Evolutionary conservation across 345 rosid genomes (phyloP).

Genomic region (Kernera saxatilis): DNA sequence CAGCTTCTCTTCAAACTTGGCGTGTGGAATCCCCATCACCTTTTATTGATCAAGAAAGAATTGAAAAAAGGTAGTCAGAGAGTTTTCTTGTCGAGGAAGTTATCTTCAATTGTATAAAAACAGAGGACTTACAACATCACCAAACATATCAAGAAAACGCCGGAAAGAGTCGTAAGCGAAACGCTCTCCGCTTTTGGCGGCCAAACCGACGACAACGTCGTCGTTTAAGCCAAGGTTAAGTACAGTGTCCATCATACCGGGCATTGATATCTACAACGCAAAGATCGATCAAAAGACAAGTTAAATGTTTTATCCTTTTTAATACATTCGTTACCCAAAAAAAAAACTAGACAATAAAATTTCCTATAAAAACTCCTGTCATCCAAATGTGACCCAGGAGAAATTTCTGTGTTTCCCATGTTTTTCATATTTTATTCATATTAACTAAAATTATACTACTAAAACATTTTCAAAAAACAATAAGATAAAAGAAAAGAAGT

Average conservation of each 20-base stretch:
- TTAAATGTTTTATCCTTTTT: background rate
- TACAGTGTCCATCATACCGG: conserved; percentile 99
- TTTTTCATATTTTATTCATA: background rate
- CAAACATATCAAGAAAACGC: conserved; percentile 95
- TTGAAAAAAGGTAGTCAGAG: background rate
- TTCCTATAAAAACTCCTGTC: too few relatives aligned
- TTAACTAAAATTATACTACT: too few relatives aligned
- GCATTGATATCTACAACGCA: conserved; percentile 73
- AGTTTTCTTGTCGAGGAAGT: background rate
- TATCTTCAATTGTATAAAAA: background rate
- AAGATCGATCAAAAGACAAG: background rate
- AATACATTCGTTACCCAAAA: background rate
- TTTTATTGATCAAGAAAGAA: conserved; percentile 22
- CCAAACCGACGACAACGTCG: conserved; percentile 67
- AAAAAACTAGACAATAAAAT: background rate
- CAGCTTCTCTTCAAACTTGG: conserved; percentile 69
- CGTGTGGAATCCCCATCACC: conserved; percentile 91
- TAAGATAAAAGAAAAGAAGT: too few relatives aligned
- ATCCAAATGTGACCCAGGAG: too few relatives aligned
- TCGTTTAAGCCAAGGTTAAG: conserved; percentile 94
- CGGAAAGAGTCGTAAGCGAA: conserved; percentile 87
- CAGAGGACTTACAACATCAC: conserved; percentile 69
- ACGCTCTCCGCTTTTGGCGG: conserved; percentile 80
- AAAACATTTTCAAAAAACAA: too few relatives aligned
- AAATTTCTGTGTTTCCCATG: too few relatives aligned